phyloP scores from a whole-genome alignment of 73 alveolate genomes.

The Stentor roeselii region DNA sequence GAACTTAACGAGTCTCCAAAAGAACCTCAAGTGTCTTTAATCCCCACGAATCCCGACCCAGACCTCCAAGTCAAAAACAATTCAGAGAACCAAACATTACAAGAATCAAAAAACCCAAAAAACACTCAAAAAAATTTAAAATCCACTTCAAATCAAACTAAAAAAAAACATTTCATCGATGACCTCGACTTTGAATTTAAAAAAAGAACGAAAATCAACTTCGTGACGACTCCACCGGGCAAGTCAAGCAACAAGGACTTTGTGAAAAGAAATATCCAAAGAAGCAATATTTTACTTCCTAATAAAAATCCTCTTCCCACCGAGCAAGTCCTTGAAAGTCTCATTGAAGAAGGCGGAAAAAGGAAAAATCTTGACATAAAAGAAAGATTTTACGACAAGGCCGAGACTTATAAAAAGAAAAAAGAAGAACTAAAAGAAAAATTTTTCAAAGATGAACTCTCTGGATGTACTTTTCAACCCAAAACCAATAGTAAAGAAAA shows the following conservation, averaged over 20 bases:
- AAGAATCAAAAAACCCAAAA: too few species aligned
- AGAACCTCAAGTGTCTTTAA: too few species aligned
- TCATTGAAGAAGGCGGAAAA: background rate
- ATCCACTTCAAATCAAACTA: too few species aligned
- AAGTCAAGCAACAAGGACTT: background rate
- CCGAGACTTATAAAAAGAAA: background rate
- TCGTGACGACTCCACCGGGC: background rate
- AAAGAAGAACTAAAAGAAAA: background rate
- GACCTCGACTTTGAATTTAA: background rate
- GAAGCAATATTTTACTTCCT: background rate
- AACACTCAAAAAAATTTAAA: too few species aligned
- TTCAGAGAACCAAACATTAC: too few species aligned
- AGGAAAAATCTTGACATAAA: background rate
- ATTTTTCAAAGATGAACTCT: background rate
- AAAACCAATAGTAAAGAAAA: background rate
- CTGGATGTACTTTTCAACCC: slow-evolving; percentile 29
- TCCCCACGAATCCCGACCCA: too few species aligned
- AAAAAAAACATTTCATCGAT: background rate
- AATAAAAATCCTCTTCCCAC: background rate
- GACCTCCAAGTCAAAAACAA: too few species aligned
- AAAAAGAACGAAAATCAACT: background rate
- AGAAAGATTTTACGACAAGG: slow-evolving; percentile 20
- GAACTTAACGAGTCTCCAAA: too few species aligned
- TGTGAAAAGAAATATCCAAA: background rate
- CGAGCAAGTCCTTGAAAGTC: background rate